Evolutionary conservation across 768 basidiomycete species (phyloP).

Genomic region (Gautieria morchelliformis): DNA sequence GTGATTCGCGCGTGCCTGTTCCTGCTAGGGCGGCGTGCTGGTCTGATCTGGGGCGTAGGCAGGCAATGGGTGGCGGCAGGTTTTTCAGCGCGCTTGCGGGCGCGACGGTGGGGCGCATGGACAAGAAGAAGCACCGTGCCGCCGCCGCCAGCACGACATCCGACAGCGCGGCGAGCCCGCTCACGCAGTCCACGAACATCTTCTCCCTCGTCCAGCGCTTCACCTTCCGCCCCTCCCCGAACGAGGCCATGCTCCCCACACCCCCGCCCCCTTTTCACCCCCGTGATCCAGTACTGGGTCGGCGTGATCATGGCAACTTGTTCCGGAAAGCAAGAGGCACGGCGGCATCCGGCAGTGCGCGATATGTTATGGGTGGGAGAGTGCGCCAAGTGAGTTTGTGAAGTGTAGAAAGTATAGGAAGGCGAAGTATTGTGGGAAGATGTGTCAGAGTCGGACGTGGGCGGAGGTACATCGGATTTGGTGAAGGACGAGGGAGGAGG

Average conservation of each 20-base stretch:
- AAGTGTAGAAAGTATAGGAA: conserved; percentile 94
- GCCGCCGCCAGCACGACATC: conserved; percentile 11
- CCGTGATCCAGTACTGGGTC: conserved; percentile 97
- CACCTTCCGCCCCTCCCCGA: conserved; percentile 85
- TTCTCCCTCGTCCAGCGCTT: conserved; percentile 95
- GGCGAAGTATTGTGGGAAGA: conserved; percentile 97
- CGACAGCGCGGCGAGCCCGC: conserved; percentile 15
- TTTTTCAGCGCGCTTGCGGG: conserved; percentile 6
- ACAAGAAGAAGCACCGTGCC: conserved; percentile 12
- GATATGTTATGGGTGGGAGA: conserved; percentile 97
- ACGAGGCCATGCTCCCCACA: conserved; percentile 62
- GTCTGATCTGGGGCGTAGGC: neutral
- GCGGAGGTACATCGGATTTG: conserved; percentile 93
- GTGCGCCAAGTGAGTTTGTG: conserved; percentile 87
- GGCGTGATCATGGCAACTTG: conserved; percentile 99
- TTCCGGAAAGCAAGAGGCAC: conserved; percentile 87
- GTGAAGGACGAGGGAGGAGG: conserved; percentile 63
- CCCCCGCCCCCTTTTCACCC: conserved; percentile 67
- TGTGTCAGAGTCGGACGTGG: conserved; percentile 95
- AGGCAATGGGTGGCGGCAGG: neutral
- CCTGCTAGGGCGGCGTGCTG: neutral
- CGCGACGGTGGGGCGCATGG: neutral
- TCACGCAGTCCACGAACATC: conserved; percentile 68
- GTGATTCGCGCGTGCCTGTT: neutral
- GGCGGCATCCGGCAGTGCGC: conserved; percentile 97